Conservation (phyloP, 192 early-diverging fungal genomes). For the Coemansia sp. region DNA sequence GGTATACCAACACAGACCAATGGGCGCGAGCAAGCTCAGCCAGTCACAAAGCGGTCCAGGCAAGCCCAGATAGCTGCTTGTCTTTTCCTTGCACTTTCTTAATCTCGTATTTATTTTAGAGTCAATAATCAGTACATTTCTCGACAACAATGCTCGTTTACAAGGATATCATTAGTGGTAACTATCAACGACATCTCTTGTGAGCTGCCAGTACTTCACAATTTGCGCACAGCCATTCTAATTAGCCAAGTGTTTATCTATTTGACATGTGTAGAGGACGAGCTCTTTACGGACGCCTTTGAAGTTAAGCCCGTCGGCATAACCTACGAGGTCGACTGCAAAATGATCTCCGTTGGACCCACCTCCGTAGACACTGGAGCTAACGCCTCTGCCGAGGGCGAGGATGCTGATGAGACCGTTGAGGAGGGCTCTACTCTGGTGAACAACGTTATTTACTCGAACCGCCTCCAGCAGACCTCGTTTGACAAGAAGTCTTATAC, state of each 20-base stretch:
- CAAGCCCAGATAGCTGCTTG: not conserved
- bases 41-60: not conserved
- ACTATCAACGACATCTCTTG: constrained; percentile 8
- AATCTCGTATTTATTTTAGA: constrained; percentile 3
- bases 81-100: constrained; percentile 8
- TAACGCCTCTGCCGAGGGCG: constrained; percentile 91
- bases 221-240: not conserved
- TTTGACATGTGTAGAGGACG: constrained; percentile 62
- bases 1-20: not conserved
- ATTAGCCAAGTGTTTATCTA: not conserved
- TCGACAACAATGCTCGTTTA: constrained; percentile 65
- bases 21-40: not conserved
- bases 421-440: constrained; percentile 65
- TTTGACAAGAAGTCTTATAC: constrained; percentile 94
- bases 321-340: constrained; percentile 77
- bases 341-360: constrained; percentile 64
- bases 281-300: constrained; percentile 90
- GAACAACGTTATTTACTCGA: constrained; percentile 85
- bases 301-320: constrained; percentile 61
- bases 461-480: constrained; percentile 66
- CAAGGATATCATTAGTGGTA: constrained; percentile 66
- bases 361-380: constrained; percentile 86
- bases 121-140: constrained; percentile 1
- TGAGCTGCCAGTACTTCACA: not conserved
- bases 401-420: constrained; percentile 61